A percentile compares a stretch with the other conserved stretches of the same genome.
These are phyloP conservation scores for Exidia glandulosa DNA, from an alignment of 768 basidiomycete species.

Conservation along the genomic window DNA sequence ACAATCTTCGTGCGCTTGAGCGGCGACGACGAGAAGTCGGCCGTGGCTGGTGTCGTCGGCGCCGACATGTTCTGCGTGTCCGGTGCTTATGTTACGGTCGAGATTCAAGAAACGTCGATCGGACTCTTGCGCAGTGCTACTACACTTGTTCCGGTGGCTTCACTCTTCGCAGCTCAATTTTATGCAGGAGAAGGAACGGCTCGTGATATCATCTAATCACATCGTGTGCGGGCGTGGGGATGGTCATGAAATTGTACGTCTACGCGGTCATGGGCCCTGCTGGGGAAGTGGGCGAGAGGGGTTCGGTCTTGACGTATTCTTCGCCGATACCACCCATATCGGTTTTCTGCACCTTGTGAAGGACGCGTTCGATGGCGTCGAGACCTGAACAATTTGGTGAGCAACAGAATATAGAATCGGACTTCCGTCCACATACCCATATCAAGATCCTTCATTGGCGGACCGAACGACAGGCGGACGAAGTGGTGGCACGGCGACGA, in stretches of 20 bases:
- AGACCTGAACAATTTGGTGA: conserved; percentile 45
- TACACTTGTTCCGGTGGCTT: too few species aligned
- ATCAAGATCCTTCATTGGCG: conserved; percentile 68
- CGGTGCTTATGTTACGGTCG: too few species aligned
- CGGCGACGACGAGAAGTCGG: conserved; percentile 79
- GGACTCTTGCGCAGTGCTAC: neutral
- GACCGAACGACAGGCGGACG: conserved; percentile 79
- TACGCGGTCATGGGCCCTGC: neutral
- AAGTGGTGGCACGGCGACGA: conserved; percentile 86
- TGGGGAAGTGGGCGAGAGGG: neutral
- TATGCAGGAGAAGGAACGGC: too few species aligned
- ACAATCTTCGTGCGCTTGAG: conserved; percentile 96
- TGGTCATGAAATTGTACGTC: neutral
- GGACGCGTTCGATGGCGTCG: conserved; percentile 73
- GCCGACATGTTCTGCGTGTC: conserved; percentile 6
- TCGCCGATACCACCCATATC: neutral
- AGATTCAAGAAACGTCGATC: too few species aligned
- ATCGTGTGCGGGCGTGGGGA: neutral
- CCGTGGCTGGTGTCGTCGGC: conserved; percentile 47
- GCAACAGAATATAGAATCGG: neutral
- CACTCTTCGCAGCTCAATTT: too few species aligned
- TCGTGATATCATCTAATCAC: too few species aligned
- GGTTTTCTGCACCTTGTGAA: conserved; percentile 33
- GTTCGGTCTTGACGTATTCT: neutral
- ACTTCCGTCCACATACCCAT: conserved; percentile 35